Evolutionary conservation across 2,329 filamentous ascomycete species (phyloP).

Genomic region (Epichloe bromicola): DNA sequence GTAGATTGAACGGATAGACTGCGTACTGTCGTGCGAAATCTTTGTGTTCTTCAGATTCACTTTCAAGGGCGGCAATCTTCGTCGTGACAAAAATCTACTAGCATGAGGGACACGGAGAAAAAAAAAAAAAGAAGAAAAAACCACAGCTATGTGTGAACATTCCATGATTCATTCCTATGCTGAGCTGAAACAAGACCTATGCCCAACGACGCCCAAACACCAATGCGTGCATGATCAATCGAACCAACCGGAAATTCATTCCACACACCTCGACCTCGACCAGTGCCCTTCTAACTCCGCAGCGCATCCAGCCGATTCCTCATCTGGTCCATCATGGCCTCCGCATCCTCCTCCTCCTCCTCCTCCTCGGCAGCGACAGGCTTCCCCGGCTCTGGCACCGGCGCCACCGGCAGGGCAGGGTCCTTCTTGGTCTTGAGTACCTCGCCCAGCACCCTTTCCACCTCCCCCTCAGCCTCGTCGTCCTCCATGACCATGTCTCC

Average conservation of each 20-base stretch:
- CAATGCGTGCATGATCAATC: neutral
- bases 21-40: no score
- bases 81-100: no score
- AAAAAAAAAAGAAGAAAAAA: neutral
- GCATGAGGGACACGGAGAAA: neutral
- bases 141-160: neutral
- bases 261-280: neutral
- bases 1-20: no score
- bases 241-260: neutral
- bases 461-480: slow-evolving; percentile 63
- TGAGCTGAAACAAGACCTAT: neutral
- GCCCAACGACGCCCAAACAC: neutral
- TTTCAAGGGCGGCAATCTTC: no score
- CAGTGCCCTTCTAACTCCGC: slow-evolving; percentile 49
- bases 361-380: slow-evolving; percentile 36
- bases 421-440: slow-evolving; percentile 73
- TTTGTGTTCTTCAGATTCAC: no score
- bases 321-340: slow-evolving; percentile 91
- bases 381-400: slow-evolving; percentile 35
- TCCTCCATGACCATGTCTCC: slow-evolving; percentile 61
- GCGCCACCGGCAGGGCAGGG: slow-evolving; percentile 39
- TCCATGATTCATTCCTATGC: neutral
- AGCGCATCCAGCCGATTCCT: slow-evolving; percentile 78
- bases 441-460: slow-evolving; percentile 86
- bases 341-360: slow-evolving; percentile 60